Percentiles rank a stretch among this genome's conserved stretches.
Conservation (phyloP, 148 eudicot species). For the Camellia granthamiana region DNA sequence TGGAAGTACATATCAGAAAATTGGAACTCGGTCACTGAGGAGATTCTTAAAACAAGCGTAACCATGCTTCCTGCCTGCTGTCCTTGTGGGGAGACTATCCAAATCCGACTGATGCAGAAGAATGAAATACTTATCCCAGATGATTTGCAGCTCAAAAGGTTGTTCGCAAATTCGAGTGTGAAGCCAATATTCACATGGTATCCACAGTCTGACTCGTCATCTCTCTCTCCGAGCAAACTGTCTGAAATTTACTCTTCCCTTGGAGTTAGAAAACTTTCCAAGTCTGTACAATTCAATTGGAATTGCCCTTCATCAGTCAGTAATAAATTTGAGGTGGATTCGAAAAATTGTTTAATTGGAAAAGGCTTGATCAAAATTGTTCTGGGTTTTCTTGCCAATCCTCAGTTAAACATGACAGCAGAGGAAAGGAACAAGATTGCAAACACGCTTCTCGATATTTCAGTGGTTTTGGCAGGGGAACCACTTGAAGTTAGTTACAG, state of each 20-base stretch:
- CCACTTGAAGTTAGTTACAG: not conserved
- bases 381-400: not conserved
- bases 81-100: not conserved
- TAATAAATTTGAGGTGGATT: not conserved
- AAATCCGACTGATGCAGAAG: not conserved
- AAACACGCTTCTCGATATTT: not conserved
- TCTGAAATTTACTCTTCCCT: not conserved
- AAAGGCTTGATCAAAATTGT: not conserved
- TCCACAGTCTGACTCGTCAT: not conserved
- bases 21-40: not conserved
- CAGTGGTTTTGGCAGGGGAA: not conserved
- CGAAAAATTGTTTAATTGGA: not conserved
- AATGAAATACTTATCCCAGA: not conserved
- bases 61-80: not conserved
- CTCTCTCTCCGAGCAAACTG: not conserved
- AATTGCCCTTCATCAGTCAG: not conserved
- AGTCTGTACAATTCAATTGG: not conserved
- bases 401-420: not conserved
- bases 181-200: not conserved
- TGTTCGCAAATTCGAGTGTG: not conserved
- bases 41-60: not conserved
- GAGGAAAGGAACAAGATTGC: not conserved
- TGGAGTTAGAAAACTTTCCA: not conserved
- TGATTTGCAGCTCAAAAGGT: not conserved
- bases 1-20: constrained; percentile 7